Evolutionary conservation across 2,329 filamentous ascomycete species (phyloP).

Genomic region (Cytospora mali): DNA sequence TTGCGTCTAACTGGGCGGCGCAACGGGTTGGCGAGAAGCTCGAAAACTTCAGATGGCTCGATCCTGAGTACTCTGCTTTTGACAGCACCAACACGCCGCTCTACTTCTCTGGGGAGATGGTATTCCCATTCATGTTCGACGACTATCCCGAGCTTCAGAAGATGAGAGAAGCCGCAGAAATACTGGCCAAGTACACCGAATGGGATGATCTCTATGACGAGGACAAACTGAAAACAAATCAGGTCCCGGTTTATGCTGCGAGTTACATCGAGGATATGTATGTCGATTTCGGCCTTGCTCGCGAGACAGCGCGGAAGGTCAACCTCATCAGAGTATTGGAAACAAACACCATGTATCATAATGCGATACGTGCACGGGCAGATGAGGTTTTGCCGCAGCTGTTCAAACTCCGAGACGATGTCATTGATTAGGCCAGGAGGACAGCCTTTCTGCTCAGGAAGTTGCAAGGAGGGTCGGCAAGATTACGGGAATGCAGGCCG

Average conservation of each 20-base stretch:
- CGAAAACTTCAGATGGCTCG: constrained; percentile 55
- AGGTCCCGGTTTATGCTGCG: constrained; percentile 68
- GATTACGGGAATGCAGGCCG: neutral
- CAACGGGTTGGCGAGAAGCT: constrained; percentile 59
- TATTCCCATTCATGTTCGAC: constrained; percentile 83
- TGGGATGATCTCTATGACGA: constrained; percentile 69
- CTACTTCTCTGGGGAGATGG: constrained; percentile 90
- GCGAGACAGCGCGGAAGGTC: constrained; percentile 69
- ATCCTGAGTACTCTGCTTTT: constrained; percentile 42
- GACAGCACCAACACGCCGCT: constrained; percentile 54
- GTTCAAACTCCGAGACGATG: constrained; percentile 74
- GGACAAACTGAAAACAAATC: constrained; percentile 61
- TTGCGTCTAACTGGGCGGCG: constrained; percentile 75
- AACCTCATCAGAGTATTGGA: constrained; percentile 78
- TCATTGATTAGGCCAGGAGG: constrained; percentile 52
- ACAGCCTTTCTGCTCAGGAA: neutral
- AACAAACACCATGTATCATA: constrained; percentile 81
- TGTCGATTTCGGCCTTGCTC: constrained; percentile 64
- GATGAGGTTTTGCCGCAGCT: constrained; percentile 78
- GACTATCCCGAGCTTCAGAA: constrained; percentile 75
- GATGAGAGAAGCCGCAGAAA: constrained; percentile 68
- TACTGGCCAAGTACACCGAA: constrained; percentile 60
- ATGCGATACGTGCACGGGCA: constrained; percentile 72
- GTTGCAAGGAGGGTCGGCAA: neutral
- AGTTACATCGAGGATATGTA: constrained; percentile 74